Evolutionary conservation across 1,284 basidiomycete species (phyloP).

Genomic region (Laetiporus sulphureus): DNA sequence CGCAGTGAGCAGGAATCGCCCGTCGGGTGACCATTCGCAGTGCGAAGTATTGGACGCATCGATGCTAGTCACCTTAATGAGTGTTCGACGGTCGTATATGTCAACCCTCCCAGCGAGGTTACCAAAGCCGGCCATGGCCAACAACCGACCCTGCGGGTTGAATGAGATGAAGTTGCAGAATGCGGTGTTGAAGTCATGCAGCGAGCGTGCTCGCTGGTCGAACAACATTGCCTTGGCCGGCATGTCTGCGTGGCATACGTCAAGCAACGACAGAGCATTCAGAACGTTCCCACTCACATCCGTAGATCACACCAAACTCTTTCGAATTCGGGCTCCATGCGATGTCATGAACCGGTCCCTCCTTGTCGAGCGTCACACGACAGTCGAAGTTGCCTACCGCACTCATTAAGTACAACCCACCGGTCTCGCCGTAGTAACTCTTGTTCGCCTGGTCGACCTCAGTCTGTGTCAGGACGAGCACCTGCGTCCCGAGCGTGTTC

Average conservation of each 20-base stretch:
- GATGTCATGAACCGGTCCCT: conserved; percentile 97
- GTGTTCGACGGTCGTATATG: conserved; percentile 83
- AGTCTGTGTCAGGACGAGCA: conserved; percentile 87
- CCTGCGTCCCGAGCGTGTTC: conserved; percentile 88
- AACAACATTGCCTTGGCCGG: conserved; percentile 92
- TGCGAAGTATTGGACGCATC: conserved; percentile 91
- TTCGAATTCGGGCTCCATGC: conserved; percentile 96
- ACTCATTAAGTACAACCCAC: conserved; percentile 84
- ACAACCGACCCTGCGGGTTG: conserved; percentile 89
- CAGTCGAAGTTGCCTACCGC: conserved; percentile 97
- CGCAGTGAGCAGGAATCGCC: conserved; percentile 88
- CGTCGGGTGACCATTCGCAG: conserved; percentile 95
- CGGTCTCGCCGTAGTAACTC: conserved; percentile 97
- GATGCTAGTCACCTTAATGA: conserved; percentile 81
- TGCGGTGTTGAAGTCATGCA: conserved; percentile 88
- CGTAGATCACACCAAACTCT: conserved; percentile 95
- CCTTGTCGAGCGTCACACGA: conserved; percentile 89
- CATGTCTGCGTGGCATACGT: conserved; percentile 59
- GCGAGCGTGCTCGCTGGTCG: conserved; percentile 81
- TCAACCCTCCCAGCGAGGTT: conserved; percentile 94
- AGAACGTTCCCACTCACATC: conserved; percentile 56
- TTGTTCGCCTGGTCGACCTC: conserved; percentile 97
- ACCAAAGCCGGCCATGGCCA: conserved; percentile 92
- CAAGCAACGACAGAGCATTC: background rate
- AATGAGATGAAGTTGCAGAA: conserved; percentile 92